phyloP scores from a whole-genome alignment of 352 stramenopile species.

The Globisporangium emineosum region DNA sequence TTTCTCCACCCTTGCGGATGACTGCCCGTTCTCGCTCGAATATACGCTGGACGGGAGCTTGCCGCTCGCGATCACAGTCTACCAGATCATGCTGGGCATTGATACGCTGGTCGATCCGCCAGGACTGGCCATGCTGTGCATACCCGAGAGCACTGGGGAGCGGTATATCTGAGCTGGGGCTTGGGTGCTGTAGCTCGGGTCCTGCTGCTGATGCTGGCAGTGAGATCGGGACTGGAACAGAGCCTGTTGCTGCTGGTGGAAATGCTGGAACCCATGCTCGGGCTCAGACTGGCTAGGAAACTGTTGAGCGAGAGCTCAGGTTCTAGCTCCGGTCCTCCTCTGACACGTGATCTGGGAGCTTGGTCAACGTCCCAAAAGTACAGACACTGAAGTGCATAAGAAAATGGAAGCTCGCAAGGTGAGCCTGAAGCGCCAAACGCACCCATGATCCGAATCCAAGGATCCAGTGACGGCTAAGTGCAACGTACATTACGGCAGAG shows the following conservation, averaged over 20 bases:
- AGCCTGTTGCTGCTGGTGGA: constrained; percentile 16
- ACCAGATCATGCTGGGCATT: constrained; percentile 53
- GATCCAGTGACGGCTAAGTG: too few species aligned
- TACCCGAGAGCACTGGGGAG: constrained; percentile 15
- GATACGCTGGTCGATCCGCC: neutral
- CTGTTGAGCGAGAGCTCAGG: constrained; percentile 25
- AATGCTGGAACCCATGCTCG: constrained; percentile 12
- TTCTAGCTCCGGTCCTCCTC: constrained; percentile 27
- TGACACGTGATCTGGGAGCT: too few species aligned
- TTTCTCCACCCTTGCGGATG: too few species aligned
- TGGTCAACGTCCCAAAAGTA: too few species aligned
- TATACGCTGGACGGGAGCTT: constrained; percentile 65
- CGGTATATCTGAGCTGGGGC: constrained; percentile 12
- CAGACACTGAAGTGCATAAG: too few species aligned
- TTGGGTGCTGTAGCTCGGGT: constrained; percentile 1
- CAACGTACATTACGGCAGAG: too few species aligned
- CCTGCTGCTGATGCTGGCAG: neutral
- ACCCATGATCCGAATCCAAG: too few species aligned
- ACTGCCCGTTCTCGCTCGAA: constrained; percentile 40
- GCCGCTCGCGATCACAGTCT: constrained; percentile 51
- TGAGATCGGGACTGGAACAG: too few species aligned
- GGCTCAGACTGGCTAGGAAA: constrained; percentile 28
- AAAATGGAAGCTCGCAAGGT: too few species aligned
- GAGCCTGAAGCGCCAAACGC: too few species aligned
- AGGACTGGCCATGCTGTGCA: constrained; percentile 15